phyloP scores from a whole-genome alignment of 768 basidiomycete genomes.

The Suillus ampliporus region DNA sequence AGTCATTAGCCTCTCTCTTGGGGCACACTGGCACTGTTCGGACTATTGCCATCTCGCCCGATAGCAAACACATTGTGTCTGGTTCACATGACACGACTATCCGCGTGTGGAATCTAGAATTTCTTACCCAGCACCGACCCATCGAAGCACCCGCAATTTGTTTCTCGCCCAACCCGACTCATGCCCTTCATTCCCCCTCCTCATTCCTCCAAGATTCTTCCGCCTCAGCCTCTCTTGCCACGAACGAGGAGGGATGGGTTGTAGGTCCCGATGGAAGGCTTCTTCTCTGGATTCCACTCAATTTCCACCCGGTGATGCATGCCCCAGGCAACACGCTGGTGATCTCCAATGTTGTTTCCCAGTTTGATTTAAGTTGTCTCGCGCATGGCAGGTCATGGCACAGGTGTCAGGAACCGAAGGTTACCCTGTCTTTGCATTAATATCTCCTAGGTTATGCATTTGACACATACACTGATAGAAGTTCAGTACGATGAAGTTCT shows the following conservation, averaged over 20 bases:
- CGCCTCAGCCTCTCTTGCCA: not conserved
- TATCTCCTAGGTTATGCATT: too few species aligned
- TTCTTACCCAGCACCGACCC: not conserved
- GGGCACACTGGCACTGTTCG: not conserved
- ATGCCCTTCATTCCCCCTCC: not conserved
- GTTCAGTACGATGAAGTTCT: too few species aligned
- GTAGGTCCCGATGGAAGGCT: not conserved
- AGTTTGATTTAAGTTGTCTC: conserved; percentile 2
- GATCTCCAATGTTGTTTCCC: not conserved
- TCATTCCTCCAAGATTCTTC: not conserved
- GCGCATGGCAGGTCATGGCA: not conserved
- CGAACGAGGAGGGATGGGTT: not conserved
- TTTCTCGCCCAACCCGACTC: not conserved
- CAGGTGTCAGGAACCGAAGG: not conserved
- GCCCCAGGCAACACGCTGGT: conserved; percentile 1
- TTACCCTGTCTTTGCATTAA: too few species aligned
- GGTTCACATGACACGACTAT: conserved; percentile 1
- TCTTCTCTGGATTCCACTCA: conserved; percentile 1
- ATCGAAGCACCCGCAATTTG: not conserved
- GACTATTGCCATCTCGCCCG: not conserved
- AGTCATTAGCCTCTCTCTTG: not conserved
- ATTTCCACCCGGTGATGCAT: not conserved
- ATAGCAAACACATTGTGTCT: not conserved
- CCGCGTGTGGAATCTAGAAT: not conserved
- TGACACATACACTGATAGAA: too few species aligned